Evolutionary conservation across 306 rosid genomes (phyloP).

Genomic region (Pyrus communis): DNA sequence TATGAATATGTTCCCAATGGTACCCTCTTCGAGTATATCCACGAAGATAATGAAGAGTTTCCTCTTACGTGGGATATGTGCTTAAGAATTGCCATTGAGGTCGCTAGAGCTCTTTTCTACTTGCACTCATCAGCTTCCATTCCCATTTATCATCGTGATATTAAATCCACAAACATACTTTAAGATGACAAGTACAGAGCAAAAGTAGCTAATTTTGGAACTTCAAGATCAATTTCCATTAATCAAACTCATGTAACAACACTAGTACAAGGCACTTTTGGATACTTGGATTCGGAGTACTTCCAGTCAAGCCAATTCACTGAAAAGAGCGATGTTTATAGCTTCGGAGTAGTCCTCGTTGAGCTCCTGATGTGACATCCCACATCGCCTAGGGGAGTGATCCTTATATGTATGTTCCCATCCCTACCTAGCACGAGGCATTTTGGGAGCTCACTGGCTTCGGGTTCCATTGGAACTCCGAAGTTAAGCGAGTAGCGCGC

Average conservation of each 20-base stretch:
- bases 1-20: conserved; percentile 17
- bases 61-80: conserved; percentile 2
- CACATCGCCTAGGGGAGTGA: too few relatives aligned
- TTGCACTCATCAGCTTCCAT: neutral
- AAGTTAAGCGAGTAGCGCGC: too few relatives aligned
- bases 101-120: neutral
- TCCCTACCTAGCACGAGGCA: too few relatives aligned
- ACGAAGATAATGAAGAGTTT: conserved; percentile 2
- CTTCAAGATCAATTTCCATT: conserved; percentile 13
- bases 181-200: conserved; percentile 17
- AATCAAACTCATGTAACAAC: conserved; percentile 22
- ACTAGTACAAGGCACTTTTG: conserved; percentile 13
- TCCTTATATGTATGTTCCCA: too few relatives aligned
- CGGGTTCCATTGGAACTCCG: too few relatives aligned
- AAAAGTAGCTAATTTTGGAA: conserved; percentile 19
- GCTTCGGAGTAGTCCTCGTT: conserved; percentile 14
- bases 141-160: conserved; percentile 11
- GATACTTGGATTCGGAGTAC: conserved; percentile 24
- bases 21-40: conserved; percentile 3
- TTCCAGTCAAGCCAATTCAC: conserved; percentile 14
- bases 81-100: neutral
- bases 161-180: conserved; percentile 18
- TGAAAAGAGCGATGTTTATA: conserved; percentile 10
- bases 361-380: too few relatives aligned
- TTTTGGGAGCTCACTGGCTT: too few relatives aligned